phyloP scores from a whole-genome alignment of 176 grass and related monocot genomes.

The Aegilops bicornis region DNA sequence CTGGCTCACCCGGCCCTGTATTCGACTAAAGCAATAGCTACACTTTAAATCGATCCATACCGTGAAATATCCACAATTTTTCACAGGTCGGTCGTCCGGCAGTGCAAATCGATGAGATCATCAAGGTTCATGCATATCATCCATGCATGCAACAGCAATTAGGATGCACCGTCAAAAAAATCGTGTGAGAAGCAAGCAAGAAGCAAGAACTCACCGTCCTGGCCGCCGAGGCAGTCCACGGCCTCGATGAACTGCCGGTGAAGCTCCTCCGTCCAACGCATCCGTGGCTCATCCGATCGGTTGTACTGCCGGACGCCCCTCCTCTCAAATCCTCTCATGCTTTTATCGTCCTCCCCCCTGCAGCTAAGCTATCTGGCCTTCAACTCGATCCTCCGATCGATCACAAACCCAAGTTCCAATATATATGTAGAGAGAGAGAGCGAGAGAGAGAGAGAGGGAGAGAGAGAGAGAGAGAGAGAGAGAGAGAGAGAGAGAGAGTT shows the following conservation, averaged over 20 bases:
- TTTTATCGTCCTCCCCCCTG: neutral
- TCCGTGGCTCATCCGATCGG: conserved; percentile 70
- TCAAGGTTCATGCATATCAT: neutral
- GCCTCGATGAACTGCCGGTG: conserved; percentile 75
- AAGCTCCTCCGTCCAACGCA: conserved; percentile 92
- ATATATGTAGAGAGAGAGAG: neutral
- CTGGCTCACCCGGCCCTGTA: no score
- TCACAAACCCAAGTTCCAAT: conserved; percentile 18
- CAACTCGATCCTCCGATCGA: conserved; percentile 13
- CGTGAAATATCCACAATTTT: neutral
- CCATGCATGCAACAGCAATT: neutral
- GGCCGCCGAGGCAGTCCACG: conserved; percentile 74
- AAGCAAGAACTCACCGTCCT: conserved; percentile 50
- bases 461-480: neutral
- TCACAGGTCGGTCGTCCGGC: neutral
- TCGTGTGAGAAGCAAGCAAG: neutral
- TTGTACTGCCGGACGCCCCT: conserved; percentile 83
- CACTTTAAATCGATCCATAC: neutral
- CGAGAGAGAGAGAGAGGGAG: neutral
- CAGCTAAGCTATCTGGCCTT: neutral
- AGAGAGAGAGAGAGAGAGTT: neutral
- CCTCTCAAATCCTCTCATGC: conserved; percentile 61
- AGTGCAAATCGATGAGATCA: neutral
- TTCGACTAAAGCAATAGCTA: neutral
- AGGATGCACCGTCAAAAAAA: neutral